phyloP scores from a whole-genome alignment of 352 stramenopile genomes.

The Lagenidium sp. region DNA sequence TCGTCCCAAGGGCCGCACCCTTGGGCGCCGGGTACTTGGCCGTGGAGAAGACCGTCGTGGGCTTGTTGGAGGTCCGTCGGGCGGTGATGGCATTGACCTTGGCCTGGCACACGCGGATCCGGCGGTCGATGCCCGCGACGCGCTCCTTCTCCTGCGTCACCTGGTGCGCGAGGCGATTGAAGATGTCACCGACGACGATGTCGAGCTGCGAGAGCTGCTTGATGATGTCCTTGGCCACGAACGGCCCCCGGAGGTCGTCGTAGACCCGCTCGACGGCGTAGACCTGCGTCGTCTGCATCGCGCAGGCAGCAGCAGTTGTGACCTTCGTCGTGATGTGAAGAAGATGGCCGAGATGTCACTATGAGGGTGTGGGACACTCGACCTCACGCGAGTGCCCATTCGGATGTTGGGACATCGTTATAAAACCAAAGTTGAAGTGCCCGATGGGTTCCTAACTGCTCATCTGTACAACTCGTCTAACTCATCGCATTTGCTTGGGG shows the following conservation, averaged over 20 bases:
- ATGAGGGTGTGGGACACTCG: neutral
- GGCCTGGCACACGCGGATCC: conserved; percentile 71
- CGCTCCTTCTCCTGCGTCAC: conserved; percentile 75
- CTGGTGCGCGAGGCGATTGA: conserved; percentile 70
- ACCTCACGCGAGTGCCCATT: too few species aligned
- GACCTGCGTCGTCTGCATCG: conserved; percentile 82
- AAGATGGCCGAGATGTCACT: conserved; percentile 9
- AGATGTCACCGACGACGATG: conserved; percentile 76
- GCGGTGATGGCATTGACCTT: conserved; percentile 81
- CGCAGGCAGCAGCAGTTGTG: conserved; percentile 1
- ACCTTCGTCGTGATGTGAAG: too few species aligned
- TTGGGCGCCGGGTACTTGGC: conserved; percentile 81
- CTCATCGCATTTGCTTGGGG: too few species aligned
- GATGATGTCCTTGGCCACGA: conserved; percentile 80
- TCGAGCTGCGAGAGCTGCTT: conserved; percentile 81
- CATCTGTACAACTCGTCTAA: too few species aligned
- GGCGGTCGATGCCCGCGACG: conserved; percentile 58
- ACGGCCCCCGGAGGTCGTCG: conserved; percentile 75
- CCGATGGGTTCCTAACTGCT: neutral
- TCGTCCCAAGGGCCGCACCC: too few species aligned
- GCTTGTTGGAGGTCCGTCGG: conserved; percentile 74
- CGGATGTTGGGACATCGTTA: too few species aligned
- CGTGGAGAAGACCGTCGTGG: conserved; percentile 85
- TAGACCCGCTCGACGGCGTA: conserved; percentile 84
- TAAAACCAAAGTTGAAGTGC: too few species aligned